A percentile compares a stretch with the other conserved stretches of the same genome.
These are phyloP conservation scores for Trypanosoma conorhini DNA, from an alignment of 208 protist genomes.

Conservation along the genomic window DNA sequence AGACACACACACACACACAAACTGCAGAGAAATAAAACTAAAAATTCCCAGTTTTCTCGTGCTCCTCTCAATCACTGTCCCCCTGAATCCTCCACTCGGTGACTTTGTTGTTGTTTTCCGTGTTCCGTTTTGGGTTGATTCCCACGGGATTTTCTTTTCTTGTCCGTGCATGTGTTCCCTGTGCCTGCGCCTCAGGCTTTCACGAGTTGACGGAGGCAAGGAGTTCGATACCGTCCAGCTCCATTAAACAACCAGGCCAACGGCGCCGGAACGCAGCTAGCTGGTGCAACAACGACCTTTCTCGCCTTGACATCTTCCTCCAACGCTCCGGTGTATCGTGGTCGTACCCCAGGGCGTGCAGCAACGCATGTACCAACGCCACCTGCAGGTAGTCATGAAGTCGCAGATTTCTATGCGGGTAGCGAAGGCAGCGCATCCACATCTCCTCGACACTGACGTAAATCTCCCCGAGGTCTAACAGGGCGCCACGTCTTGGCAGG, in stretches of 20 bases:
- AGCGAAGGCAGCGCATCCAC: constrained; percentile 29
- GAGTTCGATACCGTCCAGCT: constrained; percentile 50
- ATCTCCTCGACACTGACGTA: constrained; percentile 80
- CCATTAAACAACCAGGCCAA: constrained; percentile 33
- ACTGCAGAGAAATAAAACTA: not conserved
- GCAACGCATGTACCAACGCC: constrained; percentile 65
- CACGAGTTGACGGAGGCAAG: not conserved
- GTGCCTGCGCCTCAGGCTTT: not conserved
- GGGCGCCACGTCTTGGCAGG: constrained; percentile 20
- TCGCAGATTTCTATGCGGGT: constrained; percentile 48
- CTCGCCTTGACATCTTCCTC: constrained; percentile 56
- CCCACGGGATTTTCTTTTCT: not conserved
- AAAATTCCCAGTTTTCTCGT: not conserved
- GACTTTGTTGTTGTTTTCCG: not conserved
- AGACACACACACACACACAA: not conserved
- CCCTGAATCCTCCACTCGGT: too few species aligned
- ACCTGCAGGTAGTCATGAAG: constrained; percentile 62
- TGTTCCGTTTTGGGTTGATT: not conserved
- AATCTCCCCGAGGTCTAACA: constrained; percentile 67
- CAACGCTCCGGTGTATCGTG: constrained; percentile 61
- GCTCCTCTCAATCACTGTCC: too few species aligned
- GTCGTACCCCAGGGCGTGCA: constrained; percentile 80
- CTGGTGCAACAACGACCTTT: constrained; percentile 52
- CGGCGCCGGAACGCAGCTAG: constrained; percentile 41
- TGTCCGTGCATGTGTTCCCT: not conserved